Percentiles rank a stretch among this genome's conserved stretches.
Conservation (phyloP, 352 stramenopile genomes). For the Pythium rishiriense region DNA sequence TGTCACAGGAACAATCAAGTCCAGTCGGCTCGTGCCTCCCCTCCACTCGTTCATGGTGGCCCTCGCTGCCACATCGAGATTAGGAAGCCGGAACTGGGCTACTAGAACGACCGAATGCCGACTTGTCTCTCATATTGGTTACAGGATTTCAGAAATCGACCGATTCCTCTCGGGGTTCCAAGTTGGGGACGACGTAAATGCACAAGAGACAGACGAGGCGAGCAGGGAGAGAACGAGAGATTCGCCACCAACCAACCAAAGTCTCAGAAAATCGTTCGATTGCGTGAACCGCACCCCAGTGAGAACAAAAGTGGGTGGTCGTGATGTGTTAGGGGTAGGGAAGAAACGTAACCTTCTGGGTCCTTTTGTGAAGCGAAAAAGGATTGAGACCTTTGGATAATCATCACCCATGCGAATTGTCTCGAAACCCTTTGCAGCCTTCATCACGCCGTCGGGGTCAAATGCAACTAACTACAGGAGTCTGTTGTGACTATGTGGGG, state of each 20-base stretch:
- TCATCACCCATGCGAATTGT: no score
- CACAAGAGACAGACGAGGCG: not conserved
- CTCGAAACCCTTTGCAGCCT: no score
- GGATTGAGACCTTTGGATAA: no score
- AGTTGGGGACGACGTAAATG: not conserved
- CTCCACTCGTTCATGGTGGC: slow-evolving; percentile 23
- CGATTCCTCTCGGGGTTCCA: not conserved
- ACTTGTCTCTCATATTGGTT: no score
- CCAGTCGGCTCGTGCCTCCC: slow-evolving; percentile 1
- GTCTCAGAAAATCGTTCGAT: not conserved
- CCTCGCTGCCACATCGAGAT: no score
- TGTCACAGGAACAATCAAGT: slow-evolving; percentile 5
- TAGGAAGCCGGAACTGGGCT: no score
- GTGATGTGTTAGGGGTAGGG: slow-evolving; percentile 25
- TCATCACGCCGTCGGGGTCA: no score
- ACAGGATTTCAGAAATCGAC: no score
- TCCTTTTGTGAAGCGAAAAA: no score
- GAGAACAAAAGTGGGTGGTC: slow-evolving; percentile 26
- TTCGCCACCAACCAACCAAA: slow-evolving; percentile 5
- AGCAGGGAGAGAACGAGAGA: not conserved
- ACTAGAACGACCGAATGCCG: no score
- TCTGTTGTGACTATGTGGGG: no score
- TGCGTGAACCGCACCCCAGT: slow-evolving; percentile 15
- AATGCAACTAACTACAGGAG: no score
- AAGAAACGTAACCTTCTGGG: slow-evolving; percentile 12